Evolutionary conservation across 345 rosid genomes (phyloP).

Genomic region (Acer yangbiense): DNA sequence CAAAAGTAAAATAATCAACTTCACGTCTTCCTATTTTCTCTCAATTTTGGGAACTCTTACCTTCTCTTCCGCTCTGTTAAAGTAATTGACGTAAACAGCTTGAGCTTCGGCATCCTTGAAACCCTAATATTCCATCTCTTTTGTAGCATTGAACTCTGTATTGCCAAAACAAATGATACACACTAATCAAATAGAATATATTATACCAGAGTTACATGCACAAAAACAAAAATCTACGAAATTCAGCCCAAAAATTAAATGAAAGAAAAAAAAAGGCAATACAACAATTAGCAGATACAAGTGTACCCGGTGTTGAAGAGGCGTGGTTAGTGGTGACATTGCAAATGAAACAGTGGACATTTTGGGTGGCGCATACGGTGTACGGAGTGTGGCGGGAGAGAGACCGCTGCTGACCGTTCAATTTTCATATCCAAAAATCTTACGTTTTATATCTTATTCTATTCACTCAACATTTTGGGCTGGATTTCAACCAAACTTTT

Average conservation of each 20-base stretch:
- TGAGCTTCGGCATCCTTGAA: slow-evolving; percentile 23
- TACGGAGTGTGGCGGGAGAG: slow-evolving; percentile 22
- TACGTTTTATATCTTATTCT: background rate
- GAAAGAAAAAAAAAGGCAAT: background rate
- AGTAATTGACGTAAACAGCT: slow-evolving; percentile 16
- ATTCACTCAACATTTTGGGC: no score
- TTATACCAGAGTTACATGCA: no score
- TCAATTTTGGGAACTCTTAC: slow-evolving; percentile 18
- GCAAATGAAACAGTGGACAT: slow-evolving; percentile 34
- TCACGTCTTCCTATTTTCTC: background rate
- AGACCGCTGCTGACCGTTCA: slow-evolving; percentile 36
- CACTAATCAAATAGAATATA: background rate
- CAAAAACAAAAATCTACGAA: background rate
- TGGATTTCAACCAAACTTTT: background rate
- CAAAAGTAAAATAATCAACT: background rate
- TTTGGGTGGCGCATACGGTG: background rate
- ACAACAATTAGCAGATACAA: background rate
- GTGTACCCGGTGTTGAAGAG: slow-evolving; percentile 17
- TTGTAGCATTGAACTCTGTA: slow-evolving; percentile 32
- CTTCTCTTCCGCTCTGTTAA: slow-evolving; percentile 31
- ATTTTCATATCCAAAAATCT: slow-evolving; percentile 23
- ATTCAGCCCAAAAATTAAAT: background rate
- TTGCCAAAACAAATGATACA: background rate
- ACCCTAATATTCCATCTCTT: slow-evolving; percentile 29
- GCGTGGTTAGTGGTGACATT: background rate